Base-by-base conservation (phyloP, 129 eudicot genomes). In the Chrysanthemum lavandulifolium region DNA sequence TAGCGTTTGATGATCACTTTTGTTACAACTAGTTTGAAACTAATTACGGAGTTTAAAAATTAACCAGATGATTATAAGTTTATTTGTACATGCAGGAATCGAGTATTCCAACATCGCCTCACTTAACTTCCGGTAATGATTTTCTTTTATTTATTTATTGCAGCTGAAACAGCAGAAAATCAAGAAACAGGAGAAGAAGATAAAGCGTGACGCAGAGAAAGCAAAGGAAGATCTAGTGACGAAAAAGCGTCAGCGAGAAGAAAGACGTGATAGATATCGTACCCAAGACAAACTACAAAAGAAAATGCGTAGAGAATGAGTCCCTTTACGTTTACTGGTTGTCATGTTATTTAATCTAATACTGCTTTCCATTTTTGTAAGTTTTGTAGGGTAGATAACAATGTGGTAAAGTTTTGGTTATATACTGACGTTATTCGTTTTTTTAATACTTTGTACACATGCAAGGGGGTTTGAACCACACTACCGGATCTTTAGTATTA, bases 111-210 rank as follows among this genome's bases (percentile, higher is more conserved):
- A 4, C 36, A 31, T 31, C 6, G 6, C 36, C 5, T 31, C 36
- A 31, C 36, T 31, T 31, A 31, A 36, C 9, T 36, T 36, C 8
- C 43, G 8, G 9, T 36, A 36, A 36, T 36, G 43, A 36, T 36
- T 36, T 6, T 9, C 43, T 36, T 36, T 36, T 36, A 36, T 36
- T 36, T 36, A 5, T 36, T 36, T 36, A 36, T 59, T 77, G 78
- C 81, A 94, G 98, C 60, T 71, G 76, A 93, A 87, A 76, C 81
- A 94, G 98, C 60, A 73, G 76, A 93, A 87, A 76, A 86, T 82
- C 6, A 94, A 85, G 81, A 87, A 90, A 14, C 87, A 36, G 71
- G 97, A 76, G 61, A 88, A 88, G 87, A 86, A 78, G 78, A 94
- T 90, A 73, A 76, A 65, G 15, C 83, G 70, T 57, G 93, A 80